These are phyloP conservation scores for Macadamia tetraphylla DNA, from an alignment of 164 flowering plant species.

Conservation along the genomic window DNA sequence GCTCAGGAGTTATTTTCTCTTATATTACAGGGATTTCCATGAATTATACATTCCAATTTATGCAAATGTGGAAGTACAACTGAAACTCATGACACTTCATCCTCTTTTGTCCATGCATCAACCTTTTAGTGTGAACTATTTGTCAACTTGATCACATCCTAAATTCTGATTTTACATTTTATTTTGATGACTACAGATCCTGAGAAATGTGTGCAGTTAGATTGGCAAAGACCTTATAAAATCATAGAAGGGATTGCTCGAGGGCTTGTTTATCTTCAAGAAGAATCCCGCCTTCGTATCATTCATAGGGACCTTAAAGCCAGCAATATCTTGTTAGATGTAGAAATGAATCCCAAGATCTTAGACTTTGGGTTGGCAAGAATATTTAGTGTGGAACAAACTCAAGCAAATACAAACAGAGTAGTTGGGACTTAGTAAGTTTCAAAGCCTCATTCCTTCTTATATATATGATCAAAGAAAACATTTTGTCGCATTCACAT, in stretches of 20 bases:
- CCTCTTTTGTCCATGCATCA: too few relatives aligned
- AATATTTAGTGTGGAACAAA: constrained; percentile 26
- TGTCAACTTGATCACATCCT: too few relatives aligned
- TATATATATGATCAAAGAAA: too few relatives aligned
- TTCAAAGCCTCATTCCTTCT: too few relatives aligned
- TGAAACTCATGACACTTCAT: too few relatives aligned
- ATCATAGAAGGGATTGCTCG: constrained; percentile 21
- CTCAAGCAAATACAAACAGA: constrained; percentile 26
- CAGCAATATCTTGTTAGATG: constrained; percentile 20
- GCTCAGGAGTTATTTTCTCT: background rate
- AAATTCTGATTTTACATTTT: background rate
- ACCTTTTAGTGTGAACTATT: too few relatives aligned
- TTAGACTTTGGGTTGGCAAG: constrained; percentile 48
- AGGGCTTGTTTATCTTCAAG: constrained; percentile 30
- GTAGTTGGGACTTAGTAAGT: constrained; percentile 44
- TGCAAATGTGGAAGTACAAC: too few relatives aligned
- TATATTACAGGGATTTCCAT: too few relatives aligned
- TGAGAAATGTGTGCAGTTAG: background rate
- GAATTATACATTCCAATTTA: too few relatives aligned
- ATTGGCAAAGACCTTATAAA: constrained; percentile 21
- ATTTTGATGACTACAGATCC: constrained; percentile 2
- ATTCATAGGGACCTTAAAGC: constrained; percentile 28
- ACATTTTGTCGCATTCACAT: background rate
- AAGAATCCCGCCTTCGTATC: constrained; percentile 23
- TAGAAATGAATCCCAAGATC: constrained; percentile 34